Percentiles rank a stretch among this genome's conserved stretches.
Evolutionary conservation across 176 grass and related monocot genomes (phyloP).

Genomic region (Raddia guianensis): DNA sequence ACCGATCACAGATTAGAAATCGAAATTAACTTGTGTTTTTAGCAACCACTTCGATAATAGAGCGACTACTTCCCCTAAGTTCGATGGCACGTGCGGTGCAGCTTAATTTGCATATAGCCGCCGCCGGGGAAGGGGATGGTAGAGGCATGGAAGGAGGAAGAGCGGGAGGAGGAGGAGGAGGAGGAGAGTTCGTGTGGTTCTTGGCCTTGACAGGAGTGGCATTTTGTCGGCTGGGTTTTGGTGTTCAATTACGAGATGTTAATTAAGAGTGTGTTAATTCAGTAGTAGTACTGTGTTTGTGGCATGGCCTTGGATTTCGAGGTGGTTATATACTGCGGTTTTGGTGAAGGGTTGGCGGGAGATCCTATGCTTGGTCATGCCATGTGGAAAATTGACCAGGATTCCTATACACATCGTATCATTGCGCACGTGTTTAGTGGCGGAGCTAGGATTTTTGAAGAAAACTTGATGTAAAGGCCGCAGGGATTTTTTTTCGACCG

Average conservation of each 20-base stretch:
- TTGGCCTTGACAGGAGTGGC: conserved; percentile 17
- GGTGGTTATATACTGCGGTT: conserved; percentile 52
- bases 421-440: no score
- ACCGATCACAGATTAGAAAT: conserved; percentile 23
- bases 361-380: conserved; percentile 42
- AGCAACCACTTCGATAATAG: neutral
- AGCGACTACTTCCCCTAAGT: conserved; percentile 20
- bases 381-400: no score
- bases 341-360: conserved; percentile 22
- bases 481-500: no score
- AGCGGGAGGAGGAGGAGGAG: conserved; percentile 44
- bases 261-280: neutral
- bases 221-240: conserved; percentile 33
- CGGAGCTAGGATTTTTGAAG: no score
- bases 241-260: neutral
- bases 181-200: conserved; percentile 34
- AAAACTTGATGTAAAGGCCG: no score
- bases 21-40: conserved; percentile 19
- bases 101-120: neutral
- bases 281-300: neutral
- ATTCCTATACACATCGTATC: no score
- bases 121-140: conserved; percentile 50
- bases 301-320: conserved; percentile 28
- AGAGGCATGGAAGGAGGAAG: conserved; percentile 41
- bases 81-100: neutral